Conservation (phyloP, 164 flowering plant genomes). For the Tetracentron sinense region DNA sequence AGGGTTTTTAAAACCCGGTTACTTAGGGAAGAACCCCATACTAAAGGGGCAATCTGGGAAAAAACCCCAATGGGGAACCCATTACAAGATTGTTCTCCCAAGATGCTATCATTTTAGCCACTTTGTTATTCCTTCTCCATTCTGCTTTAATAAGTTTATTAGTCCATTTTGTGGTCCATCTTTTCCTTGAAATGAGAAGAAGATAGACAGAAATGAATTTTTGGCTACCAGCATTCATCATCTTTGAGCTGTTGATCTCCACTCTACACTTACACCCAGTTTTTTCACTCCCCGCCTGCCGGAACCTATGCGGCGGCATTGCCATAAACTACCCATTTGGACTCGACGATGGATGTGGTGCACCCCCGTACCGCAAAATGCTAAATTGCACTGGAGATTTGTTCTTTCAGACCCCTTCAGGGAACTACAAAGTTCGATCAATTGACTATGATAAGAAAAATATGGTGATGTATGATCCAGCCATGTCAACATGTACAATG, state of each 20-base stretch:
- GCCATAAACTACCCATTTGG: conserved; percentile 73
- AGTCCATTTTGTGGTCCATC: no score
- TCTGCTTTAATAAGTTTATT: no score
- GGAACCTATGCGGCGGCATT: conserved; percentile 53
- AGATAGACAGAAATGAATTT: conserved; percentile 10
- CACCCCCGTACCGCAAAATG: conserved; percentile 63
- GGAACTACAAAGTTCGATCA: conserved; percentile 67
- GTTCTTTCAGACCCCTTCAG: conserved; percentile 72
- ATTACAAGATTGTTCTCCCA: no score
- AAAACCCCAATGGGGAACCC: no score
- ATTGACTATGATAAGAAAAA: conserved; percentile 59
- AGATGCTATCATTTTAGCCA: no score
- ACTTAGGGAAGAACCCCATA: no score
- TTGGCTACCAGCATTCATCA: not conserved
- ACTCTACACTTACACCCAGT: conserved; percentile 1
- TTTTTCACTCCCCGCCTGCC: conserved; percentile 32
- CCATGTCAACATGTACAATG: conserved; percentile 83
- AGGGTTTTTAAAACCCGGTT: no score
- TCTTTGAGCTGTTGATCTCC: conserved; percentile 5
- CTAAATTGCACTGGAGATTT: conserved; percentile 59
- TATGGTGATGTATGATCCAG: conserved; percentile 61
- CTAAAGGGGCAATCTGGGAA: no score
- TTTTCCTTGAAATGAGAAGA: no score
- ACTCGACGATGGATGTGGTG: conserved; percentile 84
- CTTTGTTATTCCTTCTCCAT: no score